Evolutionary conservation across 768 basidiomycete species (phyloP).

Genomic region (Amanita polypyramis): DNA sequence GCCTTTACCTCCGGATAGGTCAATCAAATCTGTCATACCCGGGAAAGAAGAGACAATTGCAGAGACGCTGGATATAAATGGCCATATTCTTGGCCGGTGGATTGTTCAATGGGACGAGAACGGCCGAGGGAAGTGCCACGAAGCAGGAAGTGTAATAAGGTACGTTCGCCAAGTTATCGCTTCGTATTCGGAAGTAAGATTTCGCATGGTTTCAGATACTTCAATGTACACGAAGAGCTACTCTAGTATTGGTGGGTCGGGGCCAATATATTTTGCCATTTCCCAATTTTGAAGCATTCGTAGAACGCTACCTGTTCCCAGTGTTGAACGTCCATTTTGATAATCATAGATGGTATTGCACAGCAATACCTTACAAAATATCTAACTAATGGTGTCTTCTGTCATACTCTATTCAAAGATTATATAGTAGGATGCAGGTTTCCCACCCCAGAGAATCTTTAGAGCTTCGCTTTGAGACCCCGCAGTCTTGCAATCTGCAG

Average conservation of each 20-base stretch:
- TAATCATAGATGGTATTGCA: too few relatives aligned
- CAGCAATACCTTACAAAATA: too few relatives aligned
- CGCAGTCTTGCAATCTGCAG: constrained; percentile 23
- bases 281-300: background rate
- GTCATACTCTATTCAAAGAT: too few relatives aligned
- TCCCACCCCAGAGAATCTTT: background rate
- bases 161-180: constrained; percentile 23
- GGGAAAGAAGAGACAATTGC: constrained; percentile 72
- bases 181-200: background rate
- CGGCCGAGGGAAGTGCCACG: constrained; percentile 51
- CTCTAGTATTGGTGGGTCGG: constrained; percentile 12
- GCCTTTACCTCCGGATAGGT: constrained; percentile 30
- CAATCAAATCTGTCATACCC: constrained; percentile 9
- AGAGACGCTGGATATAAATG: constrained; percentile 53
- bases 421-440: too few relatives aligned
- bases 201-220: constrained; percentile 19
- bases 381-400: too few relatives aligned
- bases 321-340: too few relatives aligned
- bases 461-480: constrained; percentile 20
- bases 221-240: constrained; percentile 39
- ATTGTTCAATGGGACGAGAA: constrained; percentile 64
- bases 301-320: too few relatives aligned
- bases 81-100: constrained; percentile 64
- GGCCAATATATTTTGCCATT: background rate
- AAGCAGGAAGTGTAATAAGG: constrained; percentile 58